These are phyloP conservation scores for Byssothecium circinans DNA, from an alignment of 2,329 filamentous ascomycete genomes.

Conservation along the genomic window DNA sequence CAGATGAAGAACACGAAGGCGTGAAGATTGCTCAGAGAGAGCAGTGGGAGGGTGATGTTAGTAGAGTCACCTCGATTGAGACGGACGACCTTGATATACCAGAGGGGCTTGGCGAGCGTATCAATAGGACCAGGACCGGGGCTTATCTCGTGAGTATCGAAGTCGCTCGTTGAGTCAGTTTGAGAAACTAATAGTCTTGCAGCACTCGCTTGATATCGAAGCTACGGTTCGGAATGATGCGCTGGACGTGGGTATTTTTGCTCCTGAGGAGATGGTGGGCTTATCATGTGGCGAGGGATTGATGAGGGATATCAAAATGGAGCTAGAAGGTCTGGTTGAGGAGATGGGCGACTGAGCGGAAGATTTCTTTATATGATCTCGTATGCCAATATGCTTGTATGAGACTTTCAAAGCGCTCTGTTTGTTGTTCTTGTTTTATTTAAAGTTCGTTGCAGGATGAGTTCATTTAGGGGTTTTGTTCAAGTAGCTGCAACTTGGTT, in stretches of 20 bases:
- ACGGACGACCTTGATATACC: constrained; percentile 13
- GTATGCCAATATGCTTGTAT: too few relatives aligned
- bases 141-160: constrained; percentile 46
- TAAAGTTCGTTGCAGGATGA: too few relatives aligned
- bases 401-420: too few relatives aligned
- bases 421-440: too few relatives aligned
- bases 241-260: constrained; percentile 59
- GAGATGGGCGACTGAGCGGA: not conserved
- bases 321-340: constrained; percentile 10
- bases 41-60: constrained; percentile 23
- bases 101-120: constrained; percentile 23
- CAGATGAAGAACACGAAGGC: constrained; percentile 1
- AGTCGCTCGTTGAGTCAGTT: not conserved
- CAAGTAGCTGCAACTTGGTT: too few relatives aligned
- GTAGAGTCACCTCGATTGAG: constrained; percentile 16
- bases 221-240: constrained; percentile 52
- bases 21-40: constrained; percentile 21
- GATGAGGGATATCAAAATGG: constrained; percentile 34
- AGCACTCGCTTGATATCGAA: constrained; percentile 61
- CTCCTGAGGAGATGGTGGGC: constrained; percentile 47
- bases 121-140: too few relatives aligned
- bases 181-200: constrained; percentile 14
- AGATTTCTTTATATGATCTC: not conserved
- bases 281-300: constrained; percentile 42
- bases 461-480: too few relatives aligned